These are phyloP conservation scores for Stropharia rugosoannulata DNA, from an alignment of 768 basidiomycete species.

Conservation along the genomic window DNA sequence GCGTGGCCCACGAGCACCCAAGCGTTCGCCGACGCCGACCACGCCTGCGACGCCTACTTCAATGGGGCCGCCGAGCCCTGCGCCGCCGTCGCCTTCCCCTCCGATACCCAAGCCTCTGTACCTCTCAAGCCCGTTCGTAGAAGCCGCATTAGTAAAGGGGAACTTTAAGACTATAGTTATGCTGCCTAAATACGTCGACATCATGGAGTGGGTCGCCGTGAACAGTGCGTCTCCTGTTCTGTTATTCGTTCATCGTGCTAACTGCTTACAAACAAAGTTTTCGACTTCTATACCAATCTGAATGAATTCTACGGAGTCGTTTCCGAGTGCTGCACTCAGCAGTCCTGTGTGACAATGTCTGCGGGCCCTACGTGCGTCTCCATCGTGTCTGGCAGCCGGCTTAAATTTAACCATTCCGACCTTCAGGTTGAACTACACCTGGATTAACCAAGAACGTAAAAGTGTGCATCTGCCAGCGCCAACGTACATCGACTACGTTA, in stretches of 20 bases:
- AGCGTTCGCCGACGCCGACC: conserved; percentile 67
- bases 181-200: conserved; percentile 96
- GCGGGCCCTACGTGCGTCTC: conserved; percentile 80
- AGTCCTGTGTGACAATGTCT: conserved; percentile 90
- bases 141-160: conserved; percentile 93
- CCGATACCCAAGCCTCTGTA: conserved; percentile 67
- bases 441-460: conserved; percentile 96
- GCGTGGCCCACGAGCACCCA: conserved; percentile 56
- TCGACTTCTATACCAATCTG: conserved; percentile 96
- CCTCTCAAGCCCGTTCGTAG: conserved; percentile 93
- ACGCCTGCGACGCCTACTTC: conserved; percentile 51
- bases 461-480: conserved; percentile 91
- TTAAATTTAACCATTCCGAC: conserved; percentile 2
- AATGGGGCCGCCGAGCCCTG: conserved; percentile 33
- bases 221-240: conserved; percentile 53
- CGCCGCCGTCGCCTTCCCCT: conserved; percentile 37
- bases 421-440: conserved; percentile 87
- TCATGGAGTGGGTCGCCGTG: conserved; percentile 92
- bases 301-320: conserved; percentile 97
- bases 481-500: conserved; percentile 98
- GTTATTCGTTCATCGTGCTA: not conserved
- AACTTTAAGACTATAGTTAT: conserved; percentile 98
- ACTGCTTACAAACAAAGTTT: conserved; percentile 54
- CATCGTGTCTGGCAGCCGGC: not conserved
- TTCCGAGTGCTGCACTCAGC: conserved; percentile 90